Conservation (phyloP, 306 rosid species). For the Citrullus colocynthis region DNA sequence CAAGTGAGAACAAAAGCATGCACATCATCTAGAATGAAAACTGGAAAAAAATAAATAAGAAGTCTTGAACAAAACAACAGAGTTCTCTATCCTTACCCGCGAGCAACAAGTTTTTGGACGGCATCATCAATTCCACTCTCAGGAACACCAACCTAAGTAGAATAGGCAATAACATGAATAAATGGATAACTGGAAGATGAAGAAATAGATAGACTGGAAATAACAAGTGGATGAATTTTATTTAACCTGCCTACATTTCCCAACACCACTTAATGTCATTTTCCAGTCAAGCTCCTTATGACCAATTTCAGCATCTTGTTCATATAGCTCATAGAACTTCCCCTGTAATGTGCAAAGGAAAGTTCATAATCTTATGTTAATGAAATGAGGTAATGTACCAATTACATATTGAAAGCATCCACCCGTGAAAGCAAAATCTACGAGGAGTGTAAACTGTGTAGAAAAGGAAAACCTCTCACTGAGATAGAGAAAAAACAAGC, state of each 20-base stretch:
- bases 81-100: constrained; percentile 54
- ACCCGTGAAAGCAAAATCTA: not conserved
- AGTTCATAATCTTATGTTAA: not conserved
- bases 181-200: not conserved
- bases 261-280: constrained; percentile 89
- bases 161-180: constrained; percentile 2
- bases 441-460: not conserved
- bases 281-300: constrained; percentile 99
- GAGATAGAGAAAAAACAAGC: not conserved
- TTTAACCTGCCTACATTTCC: constrained; percentile 92
- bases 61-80: not conserved
- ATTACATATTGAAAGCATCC: not conserved
- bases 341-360: constrained; percentile 41
- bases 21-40: not conserved
- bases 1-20: constrained; percentile 3
- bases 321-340: constrained; percentile 91
- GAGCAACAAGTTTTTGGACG: constrained; percentile 78
- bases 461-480: not conserved
- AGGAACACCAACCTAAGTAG: constrained; percentile 80
- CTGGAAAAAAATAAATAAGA: not conserved
- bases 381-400: not conserved
- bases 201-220: not conserved
- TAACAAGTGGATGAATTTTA: constrained; percentile 1
- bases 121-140: constrained; percentile 99
- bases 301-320: constrained; percentile 92